Evolutionary conservation across 148 eudicot species (phyloP), one percentile per base, ranked within the genome.

Genomic region (Linanthus parryae): DNA sequence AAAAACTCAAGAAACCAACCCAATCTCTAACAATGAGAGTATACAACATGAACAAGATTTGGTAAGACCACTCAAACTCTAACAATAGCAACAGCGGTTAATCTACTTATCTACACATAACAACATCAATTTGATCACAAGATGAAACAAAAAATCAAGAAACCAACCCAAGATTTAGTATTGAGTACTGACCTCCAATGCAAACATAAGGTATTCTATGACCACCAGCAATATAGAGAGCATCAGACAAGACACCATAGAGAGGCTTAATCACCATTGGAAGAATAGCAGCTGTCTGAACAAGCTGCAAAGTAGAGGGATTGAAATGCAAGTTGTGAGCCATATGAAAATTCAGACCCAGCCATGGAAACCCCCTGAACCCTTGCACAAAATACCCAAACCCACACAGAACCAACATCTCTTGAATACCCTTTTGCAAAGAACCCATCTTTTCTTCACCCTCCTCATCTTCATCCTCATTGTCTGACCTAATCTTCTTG

Each of bases 221-320:
- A 51, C 79, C 81, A 52, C 82, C 82, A 48, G 83, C 85, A 72
- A 92, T 84, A 40, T 71, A 75, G 56, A 92, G 44, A 67, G 88
- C 88, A 80, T 92, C 96, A 64, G 91, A 79, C 44, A 92, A 48
- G 52, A 92, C 61, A 41, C 99, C 99, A 74, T 77, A 84, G 0
- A 92, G 62, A 30, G 99, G 99, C 49, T 92, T 92, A 33, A 88
- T 83, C 55, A 82, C 99, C 96, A 92, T 81, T 14, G 96, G 99
- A 17, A 92, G 74, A 43, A 55, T 82, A 34, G 71, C 85, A 71
- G 30, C 56, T 48, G 67, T 58, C 63, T 88, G 96, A 59, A 92
- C 96, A 56, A 84, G 74, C 62, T 92, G 96, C 67, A 92, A 72
- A 6, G 73, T 76, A 18, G 99, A 84, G 16, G 99, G 99, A 22